Percentiles rank a stretch among this genome's conserved stretches.
Conservation (phyloP, 352 stramenopile species). For the Globisporangium cylindrosporum region DNA sequence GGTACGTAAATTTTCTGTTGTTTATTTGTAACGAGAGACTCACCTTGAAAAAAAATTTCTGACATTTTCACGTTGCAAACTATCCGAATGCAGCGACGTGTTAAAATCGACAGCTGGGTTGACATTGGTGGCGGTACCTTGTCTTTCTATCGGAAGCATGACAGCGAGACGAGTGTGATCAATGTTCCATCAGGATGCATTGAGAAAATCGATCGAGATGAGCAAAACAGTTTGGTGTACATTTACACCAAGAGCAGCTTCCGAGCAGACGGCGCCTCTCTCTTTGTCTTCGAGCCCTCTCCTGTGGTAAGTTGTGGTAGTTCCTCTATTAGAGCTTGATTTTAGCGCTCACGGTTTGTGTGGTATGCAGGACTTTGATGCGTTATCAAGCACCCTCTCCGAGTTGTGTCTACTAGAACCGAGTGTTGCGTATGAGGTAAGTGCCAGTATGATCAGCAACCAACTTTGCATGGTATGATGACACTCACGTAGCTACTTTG, state of each 20-base stretch:
- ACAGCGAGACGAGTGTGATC: conserved; percentile 38
- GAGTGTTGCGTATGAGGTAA: conserved; percentile 5
- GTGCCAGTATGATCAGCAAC: neutral
- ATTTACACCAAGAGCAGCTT: conserved; percentile 20
- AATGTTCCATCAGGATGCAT: conserved; percentile 56
- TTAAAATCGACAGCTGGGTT: conserved; percentile 48
- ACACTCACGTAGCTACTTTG: neutral
- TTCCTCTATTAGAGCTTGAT: no score
- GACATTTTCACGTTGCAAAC: neutral
- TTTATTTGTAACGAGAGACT: neutral
- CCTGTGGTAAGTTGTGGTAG: conserved; percentile 1
- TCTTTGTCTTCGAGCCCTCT: conserved; percentile 17
- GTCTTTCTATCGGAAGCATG: conserved; percentile 49
- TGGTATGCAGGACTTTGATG: neutral
- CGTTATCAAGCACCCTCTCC: neutral
- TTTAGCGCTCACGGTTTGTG: neutral
- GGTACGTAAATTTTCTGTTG: conserved; percentile 16
- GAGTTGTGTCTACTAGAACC: neutral
- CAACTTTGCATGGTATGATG: neutral
- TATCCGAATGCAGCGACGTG: conserved; percentile 24
- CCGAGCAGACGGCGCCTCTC: conserved; percentile 8
- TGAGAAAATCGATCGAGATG: conserved; percentile 37
- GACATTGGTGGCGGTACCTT: conserved; percentile 44
- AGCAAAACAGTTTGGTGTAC: conserved; percentile 19
- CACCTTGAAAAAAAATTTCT: neutral